Evolutionary conservation across 2,329 filamentous ascomycete genomes (phyloP).

Genomic region (Tolypocladium ovalisporum): DNA sequence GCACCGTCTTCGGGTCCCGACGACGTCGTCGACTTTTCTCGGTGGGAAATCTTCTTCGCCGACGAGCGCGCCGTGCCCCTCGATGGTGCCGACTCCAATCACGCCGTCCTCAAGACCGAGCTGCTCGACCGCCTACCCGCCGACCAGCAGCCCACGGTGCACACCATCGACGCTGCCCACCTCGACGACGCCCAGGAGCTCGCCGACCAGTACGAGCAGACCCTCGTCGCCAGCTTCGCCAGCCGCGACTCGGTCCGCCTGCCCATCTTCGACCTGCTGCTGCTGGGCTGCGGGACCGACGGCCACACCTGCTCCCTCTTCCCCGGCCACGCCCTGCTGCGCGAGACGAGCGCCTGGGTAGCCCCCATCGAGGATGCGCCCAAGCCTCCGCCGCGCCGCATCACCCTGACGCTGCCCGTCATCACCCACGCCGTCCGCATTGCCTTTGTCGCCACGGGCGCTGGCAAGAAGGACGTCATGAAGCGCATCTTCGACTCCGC

Average conservation of each 20-base stretch:
- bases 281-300: conserved; percentile 89
- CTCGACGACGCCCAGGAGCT: conserved; percentile 79
- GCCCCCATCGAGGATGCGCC: conserved; percentile 85
- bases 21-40: conserved; percentile 64
- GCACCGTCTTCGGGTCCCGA: conserved; percentile 34
- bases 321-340: conserved; percentile 75
- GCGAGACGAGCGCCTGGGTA: conserved; percentile 85
- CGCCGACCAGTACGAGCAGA: conserved; percentile 87
- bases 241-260: conserved; percentile 87
- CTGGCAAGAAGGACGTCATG: conserved; percentile 80
- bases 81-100: conserved; percentile 90
- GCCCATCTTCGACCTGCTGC: conserved; percentile 87
- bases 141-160: conserved; percentile 56
- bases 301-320: conserved; percentile 97
- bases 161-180: conserved; percentile 57
- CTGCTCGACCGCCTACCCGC: conserved; percentile 78
- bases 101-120: conserved; percentile 76
- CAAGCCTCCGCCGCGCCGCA: conserved; percentile 83
- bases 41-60: conserved; percentile 98
- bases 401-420: conserved; percentile 87
- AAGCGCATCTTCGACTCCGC: conserved; percentile 82
- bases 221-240: conserved; percentile 75
- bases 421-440: conserved; percentile 78
- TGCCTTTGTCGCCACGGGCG: conserved; percentile 85
- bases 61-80: conserved; percentile 93